Evolutionary conservation across 1,284 basidiomycete genomes (phyloP).

Genomic region (Sanghuangporus weigelae): DNA sequence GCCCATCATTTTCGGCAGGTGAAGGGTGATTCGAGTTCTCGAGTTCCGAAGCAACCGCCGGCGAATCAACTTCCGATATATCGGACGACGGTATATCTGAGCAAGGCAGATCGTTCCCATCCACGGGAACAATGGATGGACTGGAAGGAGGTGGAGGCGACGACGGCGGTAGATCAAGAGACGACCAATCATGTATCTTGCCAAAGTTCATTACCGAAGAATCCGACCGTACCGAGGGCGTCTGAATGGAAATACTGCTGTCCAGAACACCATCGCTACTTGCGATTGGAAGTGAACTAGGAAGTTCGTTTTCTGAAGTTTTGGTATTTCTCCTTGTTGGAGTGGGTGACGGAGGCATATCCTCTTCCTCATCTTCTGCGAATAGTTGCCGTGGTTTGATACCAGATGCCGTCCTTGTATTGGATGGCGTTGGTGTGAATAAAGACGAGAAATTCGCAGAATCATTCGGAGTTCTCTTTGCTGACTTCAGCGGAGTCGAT

Average conservation of each 20-base stretch:
- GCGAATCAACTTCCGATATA: slow-evolving; percentile 5
- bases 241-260: not conserved
- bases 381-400: not conserved
- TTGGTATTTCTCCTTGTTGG: slow-evolving; percentile 3
- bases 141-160: slow-evolving; percentile 17
- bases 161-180: slow-evolving; percentile 15
- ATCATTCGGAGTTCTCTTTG: not conserved
- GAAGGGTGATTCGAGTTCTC: slow-evolving; percentile 2
- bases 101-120: slow-evolving; percentile 10
- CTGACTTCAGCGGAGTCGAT: slow-evolving; percentile 1
- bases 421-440: slow-evolving; percentile 15
- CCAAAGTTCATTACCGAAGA: slow-evolving; percentile 10
- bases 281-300: slow-evolving; percentile 15
- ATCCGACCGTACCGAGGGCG: slow-evolving; percentile 7
- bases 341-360: slow-evolving; percentile 14
- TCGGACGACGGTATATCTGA: slow-evolving; percentile 15
- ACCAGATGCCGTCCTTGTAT: not conserved
- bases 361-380: not conserved
- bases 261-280: slow-evolving; percentile 14
- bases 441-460: slow-evolving; percentile 9
- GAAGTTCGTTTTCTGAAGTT: not conserved
- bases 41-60: slow-evolving; percentile 1
- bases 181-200: slow-evolving; percentile 15
- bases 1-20: not conserved
- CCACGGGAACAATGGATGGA: slow-evolving; percentile 7